Base-by-base conservation (phyloP, 2,329 filamentous ascomycete species). In the Elsinoe fawcettii region DNA sequence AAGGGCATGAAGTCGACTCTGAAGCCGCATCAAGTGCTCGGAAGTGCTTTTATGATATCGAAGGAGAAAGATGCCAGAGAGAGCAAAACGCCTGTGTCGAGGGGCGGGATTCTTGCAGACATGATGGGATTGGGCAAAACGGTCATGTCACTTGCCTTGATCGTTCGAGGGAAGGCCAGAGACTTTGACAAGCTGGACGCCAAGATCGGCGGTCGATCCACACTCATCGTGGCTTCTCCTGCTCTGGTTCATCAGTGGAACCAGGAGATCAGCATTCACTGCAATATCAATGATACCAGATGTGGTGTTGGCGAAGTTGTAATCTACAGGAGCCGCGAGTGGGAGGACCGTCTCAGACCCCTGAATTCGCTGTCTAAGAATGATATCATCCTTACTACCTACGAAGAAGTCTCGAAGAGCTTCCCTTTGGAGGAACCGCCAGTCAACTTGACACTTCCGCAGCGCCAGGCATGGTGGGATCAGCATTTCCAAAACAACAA, bases 281-380 rank as follows among this genome's bases (percentile, higher is more conserved):
- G 59, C 34, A 36, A 43, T 2, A 30, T 20, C 18, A 18, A 55
- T 7, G n/a, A 14, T n/a, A 20, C 49, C 4, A 30, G 49, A 5
- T 27, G 3, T 7, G 55, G 62, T 20, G 56, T 43, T 46, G 62
- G 37, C n/a, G 84, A 76, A 1, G 89, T 83, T 66, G 88, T 92
- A 67, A 82, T 22, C 8, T 65, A 27, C 34, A 55, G 11, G 2
- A 46, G 25, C 41, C 46, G 32, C 36, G 47, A 55, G 2, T 56
- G n/a, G 16, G 32, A 37, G 3, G 14, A 34, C 18, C 18, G 16
- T 5, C 18, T 51, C 5, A 36, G 20, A 14, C 41, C 30, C 16
- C 55, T 69, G 3, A 16, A 39, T 11, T 27, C 61, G 63, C 80
- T 99, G 14, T 79, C 86, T 0, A 74, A 84, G 2, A 39, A 57